These are phyloP conservation scores for Fusarium nurragi DNA, from an alignment of 2,329 filamentous ascomycete species.

Conservation along the genomic window DNA sequence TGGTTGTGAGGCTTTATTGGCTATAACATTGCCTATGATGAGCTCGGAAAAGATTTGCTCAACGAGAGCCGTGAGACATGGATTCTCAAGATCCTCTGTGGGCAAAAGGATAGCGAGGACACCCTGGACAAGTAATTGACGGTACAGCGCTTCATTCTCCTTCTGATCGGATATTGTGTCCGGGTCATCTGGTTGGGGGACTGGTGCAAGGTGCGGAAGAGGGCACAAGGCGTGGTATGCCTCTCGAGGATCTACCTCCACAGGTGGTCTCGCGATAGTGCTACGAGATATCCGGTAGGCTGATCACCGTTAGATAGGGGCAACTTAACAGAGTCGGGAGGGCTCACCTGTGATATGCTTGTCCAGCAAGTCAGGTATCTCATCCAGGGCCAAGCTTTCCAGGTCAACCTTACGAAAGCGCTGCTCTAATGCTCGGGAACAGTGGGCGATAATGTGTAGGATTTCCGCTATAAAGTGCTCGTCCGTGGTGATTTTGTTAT, in stretches of 20 bases:
- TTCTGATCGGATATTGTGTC: conserved; percentile 67
- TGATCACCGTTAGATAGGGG: conserved; percentile 51
- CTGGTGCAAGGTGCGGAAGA: conserved; percentile 80
- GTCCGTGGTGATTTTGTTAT: conserved; percentile 89
- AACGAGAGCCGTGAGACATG: conserved; percentile 83
- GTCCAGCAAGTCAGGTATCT: conserved; percentile 83
- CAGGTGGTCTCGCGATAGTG: conserved; percentile 64
- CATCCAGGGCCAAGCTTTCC: conserved; percentile 84
- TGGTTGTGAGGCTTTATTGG: conserved; percentile 82
- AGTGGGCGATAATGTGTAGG: conserved; percentile 90
- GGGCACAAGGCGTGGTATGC: conserved; percentile 88
- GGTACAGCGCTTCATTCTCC: conserved; percentile 83
- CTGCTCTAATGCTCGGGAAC: conserved; percentile 87
- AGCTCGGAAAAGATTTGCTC: conserved; percentile 90
- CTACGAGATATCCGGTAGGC: conserved; percentile 77
- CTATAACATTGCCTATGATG: conserved; percentile 83
- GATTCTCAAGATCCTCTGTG: conserved; percentile 90
- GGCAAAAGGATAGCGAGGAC: conserved; percentile 85
- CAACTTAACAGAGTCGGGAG: not conserved
- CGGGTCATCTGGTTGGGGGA: conserved; percentile 67
- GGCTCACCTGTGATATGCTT: conserved; percentile 80
- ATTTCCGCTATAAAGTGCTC: conserved; percentile 88
- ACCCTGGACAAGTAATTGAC: conserved; percentile 86
- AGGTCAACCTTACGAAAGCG: conserved; percentile 83
- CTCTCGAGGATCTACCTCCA: conserved; percentile 69